Percentiles rank a stretch among this genome's conserved stretches.
phyloP scores from a whole-genome alignment of 2,329 filamentous ascomycete species.

The Phaeophleospora eucalypticola region DNA sequence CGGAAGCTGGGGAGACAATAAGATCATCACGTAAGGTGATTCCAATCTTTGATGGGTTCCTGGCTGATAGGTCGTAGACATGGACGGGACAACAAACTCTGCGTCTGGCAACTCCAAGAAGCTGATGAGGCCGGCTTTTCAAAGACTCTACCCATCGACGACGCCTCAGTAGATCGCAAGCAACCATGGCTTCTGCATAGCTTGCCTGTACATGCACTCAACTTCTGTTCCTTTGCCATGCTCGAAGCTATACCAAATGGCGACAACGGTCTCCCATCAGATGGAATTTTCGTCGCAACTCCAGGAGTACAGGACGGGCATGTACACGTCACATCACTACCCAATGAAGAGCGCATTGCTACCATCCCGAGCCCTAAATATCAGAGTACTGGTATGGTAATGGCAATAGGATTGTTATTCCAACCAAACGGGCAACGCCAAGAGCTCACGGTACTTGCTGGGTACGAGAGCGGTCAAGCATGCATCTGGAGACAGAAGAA shows the following conservation, averaged over 20 bases:
- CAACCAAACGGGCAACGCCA: slow-evolving; percentile 29
- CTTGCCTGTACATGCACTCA: slow-evolving; percentile 84
- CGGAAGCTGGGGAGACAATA: slow-evolving; percentile 65
- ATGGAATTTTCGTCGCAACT: slow-evolving; percentile 65
- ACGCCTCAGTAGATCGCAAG: slow-evolving; percentile 44
- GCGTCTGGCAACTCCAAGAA: slow-evolving; percentile 71
- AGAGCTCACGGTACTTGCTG: slow-evolving; percentile 62
- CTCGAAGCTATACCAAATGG: slow-evolving; percentile 36
- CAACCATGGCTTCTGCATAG: slow-evolving; percentile 83
- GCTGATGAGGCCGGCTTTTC: slow-evolving; percentile 62
- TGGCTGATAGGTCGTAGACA: slow-evolving; percentile 56
- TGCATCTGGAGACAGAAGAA: slow-evolving; percentile 49
- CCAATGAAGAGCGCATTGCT: slow-evolving; percentile 65
- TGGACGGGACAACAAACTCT: slow-evolving; percentile 80
- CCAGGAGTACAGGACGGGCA: slow-evolving; percentile 53
- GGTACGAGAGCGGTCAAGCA: slow-evolving; percentile 80
- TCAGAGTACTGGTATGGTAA: slow-evolving; percentile 71
- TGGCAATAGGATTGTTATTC: slow-evolving; percentile 63
- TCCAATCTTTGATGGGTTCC: not conserved
- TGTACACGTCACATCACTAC: slow-evolving; percentile 81
- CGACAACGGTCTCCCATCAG: slow-evolving; percentile 16
- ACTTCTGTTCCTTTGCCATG: slow-evolving; percentile 82
- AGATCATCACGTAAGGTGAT: slow-evolving; percentile 72
- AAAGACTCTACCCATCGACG: slow-evolving; percentile 60
- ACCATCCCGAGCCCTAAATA: slow-evolving; percentile 50